Base-by-base conservation (phyloP, 306 rosid species). In the Macrotyloma uniflorum region DNA sequence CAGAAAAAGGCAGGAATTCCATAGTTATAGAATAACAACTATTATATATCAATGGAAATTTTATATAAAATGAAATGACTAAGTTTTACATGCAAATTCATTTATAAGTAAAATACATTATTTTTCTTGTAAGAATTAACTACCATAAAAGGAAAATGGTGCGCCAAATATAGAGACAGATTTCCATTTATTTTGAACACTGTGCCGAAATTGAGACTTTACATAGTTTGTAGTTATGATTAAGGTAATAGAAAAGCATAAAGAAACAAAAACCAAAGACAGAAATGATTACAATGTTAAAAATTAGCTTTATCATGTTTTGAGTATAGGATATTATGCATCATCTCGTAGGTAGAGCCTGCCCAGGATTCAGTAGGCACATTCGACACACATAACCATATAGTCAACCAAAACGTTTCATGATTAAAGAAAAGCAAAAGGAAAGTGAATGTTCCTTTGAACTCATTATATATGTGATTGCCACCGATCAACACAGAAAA, bases 331-430 rank as follows among this genome's bases (percentile, higher is more conserved):
- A 35, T 12, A 20, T 15, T 3, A 42, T 3, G 3, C 13, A 58
- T 73, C 68, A 65, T 88, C 80, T 86, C 30, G 67, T 77, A 23
- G 77, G 59, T 78, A 76, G 83, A 67, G 83, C 78, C 83, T 81
- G 78, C 58, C 67, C 63, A 19, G 74, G 80, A 72, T 74, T 82
- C 65, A 61, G 74, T 72, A 77, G 90, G 84, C 88, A 88, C 70
- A 66, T 50, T 70, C 5, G 26, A 58, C 43, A 74, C 67, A 80
- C 22, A 61, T 43, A 79, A 55, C 47, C 72, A 35, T 72, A 71
- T 72, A 71, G 89, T 89, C 87, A 86, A 86, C 83, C 74, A 53
- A 50, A 45, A 59, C 85, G 80, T 81, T 80, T 72, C 42, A 77
- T 80, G 64, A 80, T 89, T 80, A 78, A 78, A 58, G 69, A 22